phyloP scores from a whole-genome alignment of 2,329 filamentous ascomycete species.

The Akanthomyces dipterigenus region DNA sequence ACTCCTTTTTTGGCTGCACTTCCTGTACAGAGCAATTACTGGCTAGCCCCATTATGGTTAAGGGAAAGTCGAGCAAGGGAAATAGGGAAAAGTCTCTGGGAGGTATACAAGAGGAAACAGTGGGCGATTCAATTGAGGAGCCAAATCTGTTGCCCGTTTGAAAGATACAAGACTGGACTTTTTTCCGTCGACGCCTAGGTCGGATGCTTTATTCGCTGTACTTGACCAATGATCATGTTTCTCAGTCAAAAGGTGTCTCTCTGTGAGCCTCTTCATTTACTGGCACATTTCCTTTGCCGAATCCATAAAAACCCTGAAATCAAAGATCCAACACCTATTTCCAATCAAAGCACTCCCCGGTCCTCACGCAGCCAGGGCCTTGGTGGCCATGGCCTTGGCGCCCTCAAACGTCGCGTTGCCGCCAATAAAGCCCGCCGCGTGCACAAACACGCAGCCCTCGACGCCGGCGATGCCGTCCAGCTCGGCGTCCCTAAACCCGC shows the following conservation, averaged over 20 bases:
- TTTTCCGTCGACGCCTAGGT: neutral
- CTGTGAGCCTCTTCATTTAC: neutral
- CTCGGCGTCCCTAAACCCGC: constrained; percentile 80
- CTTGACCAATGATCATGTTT: neutral
- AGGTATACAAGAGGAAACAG: neutral
- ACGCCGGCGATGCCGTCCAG: constrained; percentile 66
- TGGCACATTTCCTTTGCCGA: neutral
- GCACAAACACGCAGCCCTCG: constrained; percentile 79
- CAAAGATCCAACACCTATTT: neutral
- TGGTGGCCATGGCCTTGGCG: constrained; percentile 75
- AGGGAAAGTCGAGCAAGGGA: neutral
- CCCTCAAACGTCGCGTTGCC: constrained; percentile 91
- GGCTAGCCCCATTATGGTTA: neutral
- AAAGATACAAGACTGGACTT: neutral
- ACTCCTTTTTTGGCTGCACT: neutral
- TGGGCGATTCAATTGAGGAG: neutral
- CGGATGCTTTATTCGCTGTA: neutral
- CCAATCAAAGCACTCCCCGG: neutral
- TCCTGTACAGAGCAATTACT: neutral
- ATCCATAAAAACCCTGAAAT: neutral
- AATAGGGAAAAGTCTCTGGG: neutral
- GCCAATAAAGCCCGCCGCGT: constrained; percentile 92
- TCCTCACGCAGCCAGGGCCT: constrained; percentile 50
- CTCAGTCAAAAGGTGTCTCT: neutral
- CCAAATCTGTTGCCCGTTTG: neutral